These are phyloP conservation scores for Colletotrichum scovillei DNA, from an alignment of 2,329 filamentous ascomycete species.

Conservation along the genomic window DNA sequence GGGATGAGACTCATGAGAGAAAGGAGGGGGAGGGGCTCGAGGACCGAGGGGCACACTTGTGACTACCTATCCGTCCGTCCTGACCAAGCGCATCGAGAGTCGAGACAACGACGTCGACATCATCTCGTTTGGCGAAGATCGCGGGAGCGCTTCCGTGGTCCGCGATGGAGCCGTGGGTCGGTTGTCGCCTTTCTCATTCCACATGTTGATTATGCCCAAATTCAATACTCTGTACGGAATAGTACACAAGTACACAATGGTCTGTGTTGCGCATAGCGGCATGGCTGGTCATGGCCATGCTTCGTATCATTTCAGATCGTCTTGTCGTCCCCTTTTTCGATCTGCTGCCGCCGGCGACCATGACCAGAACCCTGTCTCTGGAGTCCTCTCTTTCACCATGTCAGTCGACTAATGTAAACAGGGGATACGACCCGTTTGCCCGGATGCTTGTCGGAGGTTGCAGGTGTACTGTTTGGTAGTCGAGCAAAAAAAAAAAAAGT, in stretches of 20 bases:
- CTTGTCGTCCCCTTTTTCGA: slow-evolving; percentile 3
- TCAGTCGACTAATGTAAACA: background rate
- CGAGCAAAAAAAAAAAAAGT: background rate
- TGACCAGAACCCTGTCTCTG: background rate
- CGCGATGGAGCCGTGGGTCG: background rate
- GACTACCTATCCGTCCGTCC: no score
- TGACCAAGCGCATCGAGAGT: background rate
- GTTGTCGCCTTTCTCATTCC: background rate
- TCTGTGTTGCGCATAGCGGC: background rate
- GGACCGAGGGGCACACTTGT: slow-evolving; percentile 2
- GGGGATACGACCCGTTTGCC: background rate
- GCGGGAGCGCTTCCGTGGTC: slow-evolving; percentile 10
- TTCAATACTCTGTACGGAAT: background rate
- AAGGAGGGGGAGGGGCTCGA: slow-evolving; percentile 21
- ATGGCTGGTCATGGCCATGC: background rate
- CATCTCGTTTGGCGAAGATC: slow-evolving; percentile 27
- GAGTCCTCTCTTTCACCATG: background rate
- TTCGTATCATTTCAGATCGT: background rate
- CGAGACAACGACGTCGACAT: slow-evolving; percentile 11
- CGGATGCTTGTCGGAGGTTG: slow-evolving; percentile 1
- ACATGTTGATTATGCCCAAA: background rate
- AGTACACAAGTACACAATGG: background rate
- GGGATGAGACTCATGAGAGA: background rate
- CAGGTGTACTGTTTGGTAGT: background rate
- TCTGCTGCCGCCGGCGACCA: background rate